Evolutionary conservation across 176 grass and related monocot species (phyloP), one percentile per base, ranked within the genome.

Genomic region (Thinopyrum elongatum): DNA sequence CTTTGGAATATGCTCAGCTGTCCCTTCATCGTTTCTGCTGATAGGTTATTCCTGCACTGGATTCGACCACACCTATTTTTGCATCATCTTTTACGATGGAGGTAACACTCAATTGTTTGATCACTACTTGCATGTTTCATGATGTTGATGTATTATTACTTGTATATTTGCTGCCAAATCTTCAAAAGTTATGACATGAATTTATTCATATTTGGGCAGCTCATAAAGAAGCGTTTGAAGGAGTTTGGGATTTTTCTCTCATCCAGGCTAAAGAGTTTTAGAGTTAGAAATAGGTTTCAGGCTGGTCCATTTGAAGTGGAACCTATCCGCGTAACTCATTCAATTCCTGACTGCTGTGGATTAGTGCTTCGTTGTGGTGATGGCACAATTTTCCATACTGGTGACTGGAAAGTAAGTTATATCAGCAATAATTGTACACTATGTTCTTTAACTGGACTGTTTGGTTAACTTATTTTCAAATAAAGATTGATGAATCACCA

Each of bases 241-340:
- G 97, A 99, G 82, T 99, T 99, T 66, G 97, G 94, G 26, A 96
- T 98, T 86, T 94, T 92, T 33, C 83, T 95, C 62, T 89, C 87
- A 64, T 94, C 94, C 25, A 94, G 97, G 88, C 94, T 99, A 64
- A 99, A 94, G 79, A 65, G 81, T 90, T 90, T 99, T 82, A 99
- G 73, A 31, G 89, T 93, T 49, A 92, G 91, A 91, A 95, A 91
- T 78, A 99, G 79, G 82, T 99, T 99, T 71, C 84, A 83, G 66
- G 97, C 97, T 88, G 97, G 97, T 19, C 97, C 97, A 90, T 99
- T 99, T 87, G 97, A 99, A 84, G 94, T 93, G 58, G 97, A 99
- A 86, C 97, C 97, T 22, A 94, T 99, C 72, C 92, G 94, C 73
- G 97, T 99, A 82, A 94, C 97, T 80, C 97, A 99, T 86, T 99